phyloP scores from a whole-genome alignment of 1,139 yeast species.

The Suhomyces wounanorum region DNA sequence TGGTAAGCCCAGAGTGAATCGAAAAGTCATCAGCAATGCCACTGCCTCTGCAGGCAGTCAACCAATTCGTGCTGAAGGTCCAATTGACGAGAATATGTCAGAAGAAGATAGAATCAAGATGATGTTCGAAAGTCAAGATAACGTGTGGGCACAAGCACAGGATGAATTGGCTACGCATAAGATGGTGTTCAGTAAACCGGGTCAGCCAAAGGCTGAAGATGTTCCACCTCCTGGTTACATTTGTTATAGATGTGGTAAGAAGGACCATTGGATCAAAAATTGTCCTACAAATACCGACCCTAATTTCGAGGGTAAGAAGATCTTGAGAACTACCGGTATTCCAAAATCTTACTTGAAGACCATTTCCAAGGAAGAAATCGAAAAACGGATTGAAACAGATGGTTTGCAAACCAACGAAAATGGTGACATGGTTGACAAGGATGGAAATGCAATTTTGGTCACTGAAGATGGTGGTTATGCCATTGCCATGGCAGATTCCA shows the following conservation, averaged over 20 bases:
- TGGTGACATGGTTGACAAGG: conserved; percentile 57
- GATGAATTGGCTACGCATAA: conserved; percentile 82
- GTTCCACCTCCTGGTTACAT: conserved; percentile 95
- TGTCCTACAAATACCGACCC: conserved; percentile 96
- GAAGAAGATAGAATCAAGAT: conserved; percentile 88
- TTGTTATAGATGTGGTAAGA: conserved; percentile 95
- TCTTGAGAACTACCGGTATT: conserved; percentile 94
- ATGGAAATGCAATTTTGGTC: conserved; percentile 75
- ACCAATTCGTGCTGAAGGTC: conserved; percentile 11
- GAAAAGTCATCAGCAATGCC: conserved; percentile 35
- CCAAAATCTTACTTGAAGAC: conserved; percentile 91
- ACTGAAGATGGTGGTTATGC: conserved; percentile 96
- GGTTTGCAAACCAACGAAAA: conserved; percentile 44
- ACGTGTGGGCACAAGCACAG: conserved; percentile 94
- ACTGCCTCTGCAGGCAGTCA: conserved; percentile 20
- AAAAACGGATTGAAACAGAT: conserved; percentile 58
- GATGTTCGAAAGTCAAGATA: conserved; percentile 91
- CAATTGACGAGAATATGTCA: conserved; percentile 45
- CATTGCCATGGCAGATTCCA: conserved; percentile 89
- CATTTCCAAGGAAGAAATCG: conserved; percentile 52
- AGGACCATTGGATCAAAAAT: conserved; percentile 94
- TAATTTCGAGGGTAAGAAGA: conserved; percentile 87
- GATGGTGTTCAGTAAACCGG: conserved; percentile 54
- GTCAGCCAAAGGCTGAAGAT: conserved; percentile 53
- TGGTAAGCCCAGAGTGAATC: conserved; percentile 69